These are phyloP conservation scores for Fusarium penzigii DNA, from an alignment of 2,329 filamentous ascomycete species.

Conservation along the genomic window DNA sequence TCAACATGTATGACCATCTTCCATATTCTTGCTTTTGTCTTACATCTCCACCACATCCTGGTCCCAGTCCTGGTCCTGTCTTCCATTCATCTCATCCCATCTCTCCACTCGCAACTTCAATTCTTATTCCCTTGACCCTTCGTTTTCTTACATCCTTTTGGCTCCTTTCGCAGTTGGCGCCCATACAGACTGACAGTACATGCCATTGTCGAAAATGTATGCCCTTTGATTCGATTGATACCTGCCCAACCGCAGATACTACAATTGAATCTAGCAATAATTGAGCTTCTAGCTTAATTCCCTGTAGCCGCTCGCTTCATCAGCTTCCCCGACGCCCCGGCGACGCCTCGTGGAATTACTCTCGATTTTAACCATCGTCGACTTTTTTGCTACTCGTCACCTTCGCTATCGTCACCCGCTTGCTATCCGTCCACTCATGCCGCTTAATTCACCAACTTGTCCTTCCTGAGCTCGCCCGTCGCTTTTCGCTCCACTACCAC, in stretches of 20 bases:
- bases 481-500: slow-evolving; percentile 5
- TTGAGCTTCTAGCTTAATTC: neutral
- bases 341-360: neutral
- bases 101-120: neutral
- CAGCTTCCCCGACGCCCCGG: neutral
- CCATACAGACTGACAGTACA: too few species aligned
- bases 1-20: neutral
- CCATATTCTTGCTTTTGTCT: neutral
- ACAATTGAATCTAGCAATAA: neutral
- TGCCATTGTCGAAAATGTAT: neutral
- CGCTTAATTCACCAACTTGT: neutral
- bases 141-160: neutral
- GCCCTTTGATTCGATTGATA: neutral
- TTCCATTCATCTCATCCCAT: slow-evolving; percentile 1
- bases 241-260: neutral
- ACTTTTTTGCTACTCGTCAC: neutral
- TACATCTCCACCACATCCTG: neutral
- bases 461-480: slow-evolving; percentile 20
- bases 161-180: neutral
- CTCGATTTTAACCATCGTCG: neutral
- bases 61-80: neutral
- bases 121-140: neutral
- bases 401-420: neutral
- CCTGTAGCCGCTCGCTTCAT: neutral
- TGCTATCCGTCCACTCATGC: neutral